These are phyloP conservation scores for Mesembryanthemum crystallinum DNA, from an alignment of 148 eudicot species.

Conservation along the genomic window DNA sequence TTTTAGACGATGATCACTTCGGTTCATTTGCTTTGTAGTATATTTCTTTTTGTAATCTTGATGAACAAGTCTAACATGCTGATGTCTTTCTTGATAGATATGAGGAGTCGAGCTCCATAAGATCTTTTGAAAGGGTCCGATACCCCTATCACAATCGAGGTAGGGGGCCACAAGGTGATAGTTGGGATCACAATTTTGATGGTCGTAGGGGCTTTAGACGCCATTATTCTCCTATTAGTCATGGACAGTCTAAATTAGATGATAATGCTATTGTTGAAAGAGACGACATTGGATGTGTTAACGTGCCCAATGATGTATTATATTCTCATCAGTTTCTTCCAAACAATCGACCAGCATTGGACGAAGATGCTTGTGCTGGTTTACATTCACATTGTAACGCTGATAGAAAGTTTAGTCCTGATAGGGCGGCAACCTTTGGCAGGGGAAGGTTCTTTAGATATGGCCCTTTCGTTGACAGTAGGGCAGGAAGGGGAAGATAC, in stretches of 20 bases:
- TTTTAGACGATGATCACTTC: too few relatives aligned
- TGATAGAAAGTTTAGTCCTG: conserved; percentile 29
- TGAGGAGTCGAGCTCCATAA: conserved; percentile 30
- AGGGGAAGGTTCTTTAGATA: conserved; percentile 34
- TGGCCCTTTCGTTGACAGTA: conserved; percentile 13
- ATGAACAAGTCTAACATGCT: conserved; percentile 12
- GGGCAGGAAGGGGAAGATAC: conserved; percentile 34
- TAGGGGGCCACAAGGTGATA: conserved; percentile 32
- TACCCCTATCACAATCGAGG: conserved; percentile 26
- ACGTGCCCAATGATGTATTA: conserved; percentile 12
- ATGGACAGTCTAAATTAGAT: conserved; percentile 14
- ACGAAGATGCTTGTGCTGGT: conserved; percentile 11
- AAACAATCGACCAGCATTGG: too few relatives aligned
- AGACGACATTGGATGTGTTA: conserved; percentile 22
- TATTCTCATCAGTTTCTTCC: too few relatives aligned
- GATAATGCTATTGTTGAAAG: conserved; percentile 25
- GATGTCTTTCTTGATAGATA: conserved; percentile 26
- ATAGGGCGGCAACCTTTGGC: conserved; percentile 26
- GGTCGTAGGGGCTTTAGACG: conserved; percentile 28
- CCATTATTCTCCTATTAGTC: conserved; percentile 34
- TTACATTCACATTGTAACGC: conserved; percentile 24
- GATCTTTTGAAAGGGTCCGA: conserved; percentile 33
- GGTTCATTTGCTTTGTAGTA: too few relatives aligned
- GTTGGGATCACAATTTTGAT: conserved; percentile 25
- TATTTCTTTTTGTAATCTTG: not conserved